These are phyloP conservation scores for Aspergillus diversus DNA, from an alignment of 495 filamentous ascomycete species.

Conservation along the genomic window DNA sequence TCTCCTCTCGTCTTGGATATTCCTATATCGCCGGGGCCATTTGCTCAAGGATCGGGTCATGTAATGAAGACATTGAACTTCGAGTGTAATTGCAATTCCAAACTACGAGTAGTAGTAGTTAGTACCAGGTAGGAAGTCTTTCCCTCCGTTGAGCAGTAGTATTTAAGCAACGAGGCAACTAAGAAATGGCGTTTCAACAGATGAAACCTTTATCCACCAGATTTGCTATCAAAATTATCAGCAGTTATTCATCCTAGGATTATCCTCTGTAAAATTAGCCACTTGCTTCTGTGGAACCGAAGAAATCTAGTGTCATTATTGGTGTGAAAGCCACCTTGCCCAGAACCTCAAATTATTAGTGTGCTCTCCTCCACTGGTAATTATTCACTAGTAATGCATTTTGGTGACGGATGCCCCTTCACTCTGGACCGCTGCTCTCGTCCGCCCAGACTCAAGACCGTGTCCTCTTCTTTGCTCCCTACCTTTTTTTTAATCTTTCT, in stretches of 20 bases:
- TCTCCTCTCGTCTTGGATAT: not conserved
- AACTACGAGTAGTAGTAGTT: no score
- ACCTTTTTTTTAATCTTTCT: slow-evolving; percentile 25
- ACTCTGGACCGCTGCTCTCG: slow-evolving; percentile 6
- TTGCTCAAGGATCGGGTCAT: no score
- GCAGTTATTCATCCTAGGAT: not conserved
- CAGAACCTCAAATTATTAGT: not conserved
- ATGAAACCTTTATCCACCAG: no score
- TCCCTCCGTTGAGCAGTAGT: no score
- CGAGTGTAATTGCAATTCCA: no score
- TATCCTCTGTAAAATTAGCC: no score
- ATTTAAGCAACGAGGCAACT: no score
- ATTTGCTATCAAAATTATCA: no score
- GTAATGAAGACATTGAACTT: no score
- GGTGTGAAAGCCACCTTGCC: not conserved
- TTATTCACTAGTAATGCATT: slow-evolving; percentile 15
- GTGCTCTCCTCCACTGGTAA: slow-evolving; percentile 6
- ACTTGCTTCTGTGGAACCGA: not conserved
- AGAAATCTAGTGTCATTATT: slow-evolving; percentile 3
- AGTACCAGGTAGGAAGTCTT: no score
- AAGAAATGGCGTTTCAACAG: no score
- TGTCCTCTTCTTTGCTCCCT: slow-evolving; percentile 35
- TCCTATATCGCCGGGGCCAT: not conserved
- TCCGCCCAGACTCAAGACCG: slow-evolving; percentile 21
- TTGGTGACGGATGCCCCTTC: slow-evolving; percentile 24